These are phyloP conservation scores for Paecilomyces variotii DNA, from an alignment of 2,329 filamentous ascomycete species.

Conservation along the genomic window DNA sequence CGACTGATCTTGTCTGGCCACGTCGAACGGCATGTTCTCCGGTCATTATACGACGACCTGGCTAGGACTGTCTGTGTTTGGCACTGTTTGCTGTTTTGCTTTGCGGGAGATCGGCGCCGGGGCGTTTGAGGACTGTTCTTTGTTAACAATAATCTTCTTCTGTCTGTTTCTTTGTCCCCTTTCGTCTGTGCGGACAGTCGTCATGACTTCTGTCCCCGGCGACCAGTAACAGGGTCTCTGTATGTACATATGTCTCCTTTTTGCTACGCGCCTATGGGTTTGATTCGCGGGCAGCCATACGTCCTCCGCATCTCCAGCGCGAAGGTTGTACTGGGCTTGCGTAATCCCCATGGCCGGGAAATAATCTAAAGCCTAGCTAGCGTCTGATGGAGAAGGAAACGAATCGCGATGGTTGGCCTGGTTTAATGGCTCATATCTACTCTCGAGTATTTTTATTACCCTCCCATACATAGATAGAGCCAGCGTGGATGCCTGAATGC, in stretches of 20 bases:
- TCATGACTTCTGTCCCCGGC: not conserved
- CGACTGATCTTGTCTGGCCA: not conserved
- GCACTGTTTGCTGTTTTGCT: not conserved
- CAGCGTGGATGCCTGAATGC: too few relatives aligned
- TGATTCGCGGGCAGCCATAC: not conserved
- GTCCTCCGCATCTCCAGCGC: not conserved
- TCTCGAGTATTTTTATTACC: too few relatives aligned
- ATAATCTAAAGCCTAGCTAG: not conserved
- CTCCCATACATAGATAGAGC: too few relatives aligned
- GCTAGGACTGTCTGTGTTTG: not conserved
- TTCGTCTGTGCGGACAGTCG: slow-evolving; percentile 4
- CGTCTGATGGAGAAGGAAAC: too few relatives aligned
- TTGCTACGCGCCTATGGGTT: not conserved
- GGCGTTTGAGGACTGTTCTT: not conserved
- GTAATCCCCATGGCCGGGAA: not conserved
- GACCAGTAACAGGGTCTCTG: not conserved
- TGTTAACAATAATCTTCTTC: too few relatives aligned
- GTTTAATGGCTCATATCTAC: too few relatives aligned
- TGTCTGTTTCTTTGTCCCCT: not conserved
- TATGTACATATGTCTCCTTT: not conserved
- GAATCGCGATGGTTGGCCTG: too few relatives aligned
- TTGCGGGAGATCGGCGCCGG: not conserved
- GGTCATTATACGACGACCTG: not conserved
- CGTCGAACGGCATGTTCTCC: not conserved
- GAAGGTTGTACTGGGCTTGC: not conserved